These are phyloP conservation scores for Arachis monticola DNA, from an alignment of 331 rosid genomes.

Conservation along the genomic window DNA sequence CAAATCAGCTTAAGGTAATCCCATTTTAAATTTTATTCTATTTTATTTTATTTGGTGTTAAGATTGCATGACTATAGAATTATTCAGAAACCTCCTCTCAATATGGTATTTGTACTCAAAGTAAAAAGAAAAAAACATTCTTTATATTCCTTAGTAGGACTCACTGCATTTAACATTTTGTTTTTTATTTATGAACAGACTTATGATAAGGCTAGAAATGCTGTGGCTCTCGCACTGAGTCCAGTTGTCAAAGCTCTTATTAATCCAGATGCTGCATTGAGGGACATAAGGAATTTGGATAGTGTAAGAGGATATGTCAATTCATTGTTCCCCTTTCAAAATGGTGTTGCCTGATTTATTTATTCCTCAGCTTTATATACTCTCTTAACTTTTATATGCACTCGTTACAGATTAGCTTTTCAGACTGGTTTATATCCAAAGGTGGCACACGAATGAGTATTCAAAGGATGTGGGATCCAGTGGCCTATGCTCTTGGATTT, in stretches of 20 bases:
- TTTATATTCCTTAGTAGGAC: conserved; percentile 12
- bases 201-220: conserved; percentile 97
- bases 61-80: conserved; percentile 26
- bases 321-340: conserved; percentile 28
- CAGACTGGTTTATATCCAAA: conserved; percentile 99
- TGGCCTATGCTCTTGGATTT: conserved; percentile 99
- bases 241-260: conserved; percentile 98
- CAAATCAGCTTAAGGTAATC: conserved; percentile 88
- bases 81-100: neutral
- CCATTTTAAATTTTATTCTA: conserved; percentile 15
- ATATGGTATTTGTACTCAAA: neutral
- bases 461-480: conserved; percentile 96
- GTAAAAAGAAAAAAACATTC: neutral
- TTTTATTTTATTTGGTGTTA: conserved; percentile 30
- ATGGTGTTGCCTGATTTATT: conserved; percentile 8
- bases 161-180: neutral
- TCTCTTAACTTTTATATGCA: conserved; percentile 23
- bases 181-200: conserved; percentile 57
- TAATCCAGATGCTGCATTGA: conserved; percentile 93
- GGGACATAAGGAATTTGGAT: conserved; percentile 87
- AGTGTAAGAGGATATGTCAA: conserved; percentile 59
- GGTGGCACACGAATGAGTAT: conserved; percentile 97
- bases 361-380: conserved; percentile 26
- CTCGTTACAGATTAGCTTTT: conserved; percentile 83
- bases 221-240: conserved; percentile 93